Conservation (phyloP, 495 filamentous ascomycete genomes). For the Neurospora sp. region DNA sequence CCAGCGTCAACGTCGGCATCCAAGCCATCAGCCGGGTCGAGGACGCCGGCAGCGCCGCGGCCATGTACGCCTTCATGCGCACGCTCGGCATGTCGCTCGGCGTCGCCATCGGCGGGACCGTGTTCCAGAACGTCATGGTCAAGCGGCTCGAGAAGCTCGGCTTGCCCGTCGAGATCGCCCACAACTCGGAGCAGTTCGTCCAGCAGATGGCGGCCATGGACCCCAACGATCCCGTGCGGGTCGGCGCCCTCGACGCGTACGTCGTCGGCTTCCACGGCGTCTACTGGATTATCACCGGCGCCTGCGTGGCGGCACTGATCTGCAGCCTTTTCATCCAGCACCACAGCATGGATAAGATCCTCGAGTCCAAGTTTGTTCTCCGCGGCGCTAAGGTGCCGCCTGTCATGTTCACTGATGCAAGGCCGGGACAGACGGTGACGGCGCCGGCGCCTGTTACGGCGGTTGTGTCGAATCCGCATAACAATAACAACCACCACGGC, state of each 20-base stretch:
- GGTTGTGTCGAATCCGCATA: not conserved
- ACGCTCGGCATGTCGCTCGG: slow-evolving; percentile 54
- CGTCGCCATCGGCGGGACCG: slow-evolving; percentile 50
- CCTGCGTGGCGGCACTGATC: slow-evolving; percentile 9
- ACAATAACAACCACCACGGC: not conserved
- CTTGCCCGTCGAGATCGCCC: slow-evolving; percentile 25
- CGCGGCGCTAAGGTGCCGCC: slow-evolving; percentile 5
- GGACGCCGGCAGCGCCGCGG: slow-evolving; percentile 44
- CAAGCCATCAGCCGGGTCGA: slow-evolving; percentile 40
- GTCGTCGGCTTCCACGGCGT: slow-evolving; percentile 19
- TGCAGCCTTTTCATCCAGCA: slow-evolving; percentile 13
- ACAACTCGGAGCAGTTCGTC: slow-evolving; percentile 39
- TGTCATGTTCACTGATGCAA: not conserved
- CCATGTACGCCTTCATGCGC: slow-evolving; percentile 50
- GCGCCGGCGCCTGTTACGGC: not conserved
- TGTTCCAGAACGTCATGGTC: slow-evolving; percentile 49
- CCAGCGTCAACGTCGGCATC: slow-evolving; percentile 37
- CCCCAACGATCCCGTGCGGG: slow-evolving; percentile 11
- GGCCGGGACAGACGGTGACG: not conserved
- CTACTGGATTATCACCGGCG: slow-evolving; percentile 15
- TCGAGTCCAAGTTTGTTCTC: slow-evolving; percentile 16
- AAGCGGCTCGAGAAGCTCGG: slow-evolving; percentile 31
- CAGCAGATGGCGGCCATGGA: slow-evolving; percentile 16
- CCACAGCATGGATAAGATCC: slow-evolving; percentile 19
- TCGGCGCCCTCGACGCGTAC: slow-evolving; percentile 17